These are phyloP conservation scores for Entamoeba dispar DNA, from an alignment of 208 protist species.

Conservation along the genomic window DNA sequence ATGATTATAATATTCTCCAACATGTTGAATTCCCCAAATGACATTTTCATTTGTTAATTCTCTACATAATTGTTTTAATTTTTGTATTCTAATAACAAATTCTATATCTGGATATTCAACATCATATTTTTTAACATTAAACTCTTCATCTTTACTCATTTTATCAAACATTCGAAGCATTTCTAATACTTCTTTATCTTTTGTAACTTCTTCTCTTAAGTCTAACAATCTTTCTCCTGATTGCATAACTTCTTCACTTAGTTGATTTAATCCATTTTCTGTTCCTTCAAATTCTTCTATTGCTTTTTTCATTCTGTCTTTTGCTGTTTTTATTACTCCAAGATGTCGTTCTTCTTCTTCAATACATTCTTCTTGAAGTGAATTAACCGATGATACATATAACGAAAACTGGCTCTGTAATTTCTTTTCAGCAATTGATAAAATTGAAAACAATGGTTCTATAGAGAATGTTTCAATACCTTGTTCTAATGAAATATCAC, in stretches of 20 bases:
- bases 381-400: not conserved
- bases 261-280: not conserved
- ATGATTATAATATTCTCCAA: not conserved
- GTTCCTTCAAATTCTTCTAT: not conserved
- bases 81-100: not conserved
- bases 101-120: not conserved
- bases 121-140: not conserved
- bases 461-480: not conserved
- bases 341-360: not conserved
- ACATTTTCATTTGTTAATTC: not conserved
- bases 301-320: not conserved
- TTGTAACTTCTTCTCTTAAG: not conserved
- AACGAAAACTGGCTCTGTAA: not conserved
- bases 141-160: not conserved
- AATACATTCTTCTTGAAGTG: not conserved
- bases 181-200: not conserved
- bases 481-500: not conserved
- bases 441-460: not conserved
- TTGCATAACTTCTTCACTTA: not conserved
- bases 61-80: not conserved
- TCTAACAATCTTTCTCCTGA: not conserved
- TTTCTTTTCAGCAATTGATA: not conserved
- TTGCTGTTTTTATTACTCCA: not conserved
- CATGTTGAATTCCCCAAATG: not conserved
- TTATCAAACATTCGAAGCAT: not conserved